These are phyloP conservation scores for Gnetum montanum DNA, from an alignment of 75 land plant genomes.

Conservation along the genomic window DNA sequence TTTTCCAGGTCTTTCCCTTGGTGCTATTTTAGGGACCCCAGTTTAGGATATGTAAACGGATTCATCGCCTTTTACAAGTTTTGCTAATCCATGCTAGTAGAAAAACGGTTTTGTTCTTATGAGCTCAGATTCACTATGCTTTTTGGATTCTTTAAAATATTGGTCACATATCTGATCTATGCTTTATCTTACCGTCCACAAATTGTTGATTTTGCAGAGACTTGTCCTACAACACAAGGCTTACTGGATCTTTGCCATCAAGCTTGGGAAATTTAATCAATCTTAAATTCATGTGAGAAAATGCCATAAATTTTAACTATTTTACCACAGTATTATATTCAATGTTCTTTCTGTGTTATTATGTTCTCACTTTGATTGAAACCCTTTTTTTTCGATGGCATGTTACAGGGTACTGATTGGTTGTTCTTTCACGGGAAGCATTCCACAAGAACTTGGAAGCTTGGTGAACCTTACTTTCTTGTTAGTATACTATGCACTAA, in stretches of 20 bases:
- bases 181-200: no score
- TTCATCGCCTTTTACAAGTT: not conserved
- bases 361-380: not conserved
- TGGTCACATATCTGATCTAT: no score
- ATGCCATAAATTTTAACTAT: not conserved
- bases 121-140: no score
- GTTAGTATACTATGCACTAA: slow-evolving; percentile 29
- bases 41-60: not conserved
- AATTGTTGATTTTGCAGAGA: no score
- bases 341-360: not conserved
- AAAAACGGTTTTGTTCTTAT: not conserved
- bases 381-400: not conserved
- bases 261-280: slow-evolving; percentile 29
- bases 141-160: no score
- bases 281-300: slow-evolving; percentile 37
- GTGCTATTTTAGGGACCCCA: no score
- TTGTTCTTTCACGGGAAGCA: slow-evolving; percentile 39
- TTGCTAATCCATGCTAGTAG: not conserved
- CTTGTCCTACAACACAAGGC: slow-evolving; percentile 34
- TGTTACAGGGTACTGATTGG: slow-evolving; percentile 37
- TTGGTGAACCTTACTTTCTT: slow-evolving; percentile 33
- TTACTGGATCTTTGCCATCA: slow-evolving; percentile 42
- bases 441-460: slow-evolving; percentile 49
- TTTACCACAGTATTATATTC: not conserved
- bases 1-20: no score